Evolutionary conservation across 495 filamentous ascomycete genomes (phyloP).

Genomic region (Aspergillus ellipticus): DNA sequence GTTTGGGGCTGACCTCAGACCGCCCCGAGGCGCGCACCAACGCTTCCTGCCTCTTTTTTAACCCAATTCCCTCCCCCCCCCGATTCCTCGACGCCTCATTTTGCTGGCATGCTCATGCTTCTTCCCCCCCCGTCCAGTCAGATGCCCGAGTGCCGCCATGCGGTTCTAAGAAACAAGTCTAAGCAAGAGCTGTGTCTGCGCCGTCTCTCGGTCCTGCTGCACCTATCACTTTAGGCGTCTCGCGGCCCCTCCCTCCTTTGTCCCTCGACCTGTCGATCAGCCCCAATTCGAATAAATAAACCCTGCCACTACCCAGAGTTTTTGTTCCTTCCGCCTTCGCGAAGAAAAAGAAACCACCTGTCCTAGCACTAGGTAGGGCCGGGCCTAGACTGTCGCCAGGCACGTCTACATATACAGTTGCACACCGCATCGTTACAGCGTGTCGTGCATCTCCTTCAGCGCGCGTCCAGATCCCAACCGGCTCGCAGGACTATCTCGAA

Average conservation of each 20-base stretch:
- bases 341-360: constrained; percentile 1
- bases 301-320: background rate
- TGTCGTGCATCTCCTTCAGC: background rate
- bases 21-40: background rate
- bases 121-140: constrained; percentile 19
- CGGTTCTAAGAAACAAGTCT: constrained; percentile 16
- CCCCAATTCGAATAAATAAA: constrained; percentile 9
- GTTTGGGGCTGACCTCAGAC: constrained; percentile 6
- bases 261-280: constrained; percentile 11
- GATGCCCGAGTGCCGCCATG: constrained; percentile 19
- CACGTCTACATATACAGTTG: constrained; percentile 2
- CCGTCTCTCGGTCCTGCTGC: constrained; percentile 24
- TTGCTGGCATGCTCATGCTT: constrained; percentile 5
- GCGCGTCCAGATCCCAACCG: background rate
- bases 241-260: constrained; percentile 7
- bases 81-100: background rate
- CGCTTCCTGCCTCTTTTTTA: constrained; percentile 2
- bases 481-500: background rate
- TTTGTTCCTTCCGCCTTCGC: background rate
- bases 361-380: background rate
- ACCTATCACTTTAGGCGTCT: constrained; percentile 9
- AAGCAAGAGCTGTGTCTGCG: constrained; percentile 20
- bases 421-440: constrained; percentile 7
- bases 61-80: constrained; percentile 1
- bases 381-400: constrained; percentile 3